phyloP scores from a whole-genome alignment of 495 filamentous ascomycete species.

The Mycothermus thermophilus region DNA sequence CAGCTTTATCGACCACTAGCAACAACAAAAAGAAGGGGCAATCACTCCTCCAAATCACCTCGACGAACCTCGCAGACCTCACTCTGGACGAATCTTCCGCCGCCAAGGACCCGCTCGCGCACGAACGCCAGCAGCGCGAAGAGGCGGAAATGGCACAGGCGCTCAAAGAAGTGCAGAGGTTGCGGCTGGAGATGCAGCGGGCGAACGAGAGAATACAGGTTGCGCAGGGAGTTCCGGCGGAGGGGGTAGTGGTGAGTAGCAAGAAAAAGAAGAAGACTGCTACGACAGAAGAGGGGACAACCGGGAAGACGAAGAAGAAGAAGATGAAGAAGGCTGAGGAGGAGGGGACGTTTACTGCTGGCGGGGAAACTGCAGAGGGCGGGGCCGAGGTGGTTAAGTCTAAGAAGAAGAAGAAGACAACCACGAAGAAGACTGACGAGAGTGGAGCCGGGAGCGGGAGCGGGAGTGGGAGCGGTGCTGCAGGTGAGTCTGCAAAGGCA shows the following conservation, averaged over 20 bases:
- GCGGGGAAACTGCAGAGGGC: constrained; percentile 31
- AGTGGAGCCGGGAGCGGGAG: constrained; percentile 1
- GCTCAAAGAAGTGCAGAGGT: constrained; percentile 69
- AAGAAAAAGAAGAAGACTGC: constrained; percentile 51
- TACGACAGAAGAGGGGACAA: constrained; percentile 27
- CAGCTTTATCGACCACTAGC: neutral
- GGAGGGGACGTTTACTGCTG: constrained; percentile 5
- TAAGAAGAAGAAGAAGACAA: constrained; percentile 41
- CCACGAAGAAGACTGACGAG: constrained; percentile 4
- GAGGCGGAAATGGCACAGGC: constrained; percentile 76
- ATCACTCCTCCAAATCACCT: constrained; percentile 67
- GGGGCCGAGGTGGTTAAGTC: constrained; percentile 14
- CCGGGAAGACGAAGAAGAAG: neutral
- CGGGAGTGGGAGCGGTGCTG: neutral
- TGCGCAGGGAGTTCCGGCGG: constrained; percentile 51
- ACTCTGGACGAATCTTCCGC: constrained; percentile 39
- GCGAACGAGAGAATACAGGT: constrained; percentile 69
- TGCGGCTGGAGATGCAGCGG: constrained; percentile 82
- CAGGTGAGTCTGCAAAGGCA: constrained; percentile 1
- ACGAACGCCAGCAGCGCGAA: constrained; percentile 45
- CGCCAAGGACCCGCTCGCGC: constrained; percentile 23
- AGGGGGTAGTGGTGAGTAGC: constrained; percentile 64
- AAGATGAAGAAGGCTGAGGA: constrained; percentile 5
- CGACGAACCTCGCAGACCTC: constrained; percentile 56
- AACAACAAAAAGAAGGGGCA: constrained; percentile 28